Evolutionary conservation across 169 alveolate species (phyloP).

Genomic region (Eimeria zaria): DNA sequence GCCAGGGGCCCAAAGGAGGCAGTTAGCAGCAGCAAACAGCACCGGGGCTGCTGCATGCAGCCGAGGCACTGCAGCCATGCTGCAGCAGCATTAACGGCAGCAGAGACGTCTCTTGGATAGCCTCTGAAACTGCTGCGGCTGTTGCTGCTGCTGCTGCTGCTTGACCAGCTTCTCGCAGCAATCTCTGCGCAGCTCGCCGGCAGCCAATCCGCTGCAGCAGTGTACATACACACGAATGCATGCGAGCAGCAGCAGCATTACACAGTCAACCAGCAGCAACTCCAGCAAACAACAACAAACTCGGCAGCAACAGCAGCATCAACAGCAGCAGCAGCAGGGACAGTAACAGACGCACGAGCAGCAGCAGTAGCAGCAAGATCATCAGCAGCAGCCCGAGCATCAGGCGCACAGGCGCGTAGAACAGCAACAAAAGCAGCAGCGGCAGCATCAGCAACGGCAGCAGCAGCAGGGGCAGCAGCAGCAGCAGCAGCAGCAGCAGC

Average conservation of each 20-base stretch:
- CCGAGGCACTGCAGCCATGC: slow-evolving; percentile 23
- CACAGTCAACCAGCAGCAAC: background rate
- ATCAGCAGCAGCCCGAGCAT: background rate
- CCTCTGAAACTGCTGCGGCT: slow-evolving; percentile 1
- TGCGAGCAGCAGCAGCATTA: background rate
- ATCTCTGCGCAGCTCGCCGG: slow-evolving; percentile 33
- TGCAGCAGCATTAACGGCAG: background rate
- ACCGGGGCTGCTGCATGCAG: background rate
- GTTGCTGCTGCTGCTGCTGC: slow-evolving; percentile 34
- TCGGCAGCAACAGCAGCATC: slow-evolving; percentile 25
- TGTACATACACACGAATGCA: background rate
- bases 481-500: slow-evolving; percentile 35
- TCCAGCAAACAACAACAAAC: background rate
- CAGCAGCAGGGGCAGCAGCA: background rate
- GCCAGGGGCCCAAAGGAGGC: slow-evolving; percentile 1
- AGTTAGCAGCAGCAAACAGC: slow-evolving; percentile 19
- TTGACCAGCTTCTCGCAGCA: slow-evolving; percentile 13
- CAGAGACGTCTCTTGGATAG: background rate
- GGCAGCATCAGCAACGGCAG: background rate
- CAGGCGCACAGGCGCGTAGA: too few relatives aligned
- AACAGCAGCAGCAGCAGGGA: background rate
- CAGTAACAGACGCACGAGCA: background rate
- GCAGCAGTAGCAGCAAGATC: background rate
- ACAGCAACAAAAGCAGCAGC: background rate
- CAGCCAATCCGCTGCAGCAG: slow-evolving; percentile 49